Base-by-base conservation (phyloP, 73 alveolate species). In the Paramecium sonneborni region DNA sequence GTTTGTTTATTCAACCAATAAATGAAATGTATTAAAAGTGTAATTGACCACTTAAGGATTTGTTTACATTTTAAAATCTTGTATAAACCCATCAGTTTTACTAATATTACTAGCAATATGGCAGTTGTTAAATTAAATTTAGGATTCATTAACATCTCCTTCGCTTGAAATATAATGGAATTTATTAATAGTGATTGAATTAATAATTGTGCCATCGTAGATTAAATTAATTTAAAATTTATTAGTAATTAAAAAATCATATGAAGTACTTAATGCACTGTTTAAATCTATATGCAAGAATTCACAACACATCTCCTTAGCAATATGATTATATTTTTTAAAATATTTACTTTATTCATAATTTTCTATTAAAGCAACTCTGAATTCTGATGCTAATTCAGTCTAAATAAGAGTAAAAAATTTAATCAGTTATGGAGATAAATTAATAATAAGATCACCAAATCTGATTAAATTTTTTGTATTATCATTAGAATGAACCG, bases 301-400 rank as follows among this genome's bases (percentile, higher is more conserved):
- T 21, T 79, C 74, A 79, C 90, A 79, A 41, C 90, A 79, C 41
- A 79, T 23, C 20, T 79, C 44, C 6, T 79, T 79, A 1, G 90
- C 90, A 21, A 79, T 43, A 14, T 15, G 41, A 44, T 46, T 46
- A 24, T 79, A 79, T 79, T 79, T 79, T 34, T 79, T 79, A 79
- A 46, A 79, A 20, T 43, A 79, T 23, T 79, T 79, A 14, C 55
- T 79, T 44, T 79, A 46, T 79, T 79, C 90, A 79, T 79, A 79
- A 41, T 79, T 79, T 46, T 79, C 90, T 2, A 79, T 32, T 41
- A 79, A 79, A 23, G 46, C 20, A 39, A 30, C 90, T 39, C 69
- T 43, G 15, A 79, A 79, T 15, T 79, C 69, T 18, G 62, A 43
- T 24, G 62, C 90, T 10, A 79, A 23, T 79, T 79, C 76, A 39